Base-by-base conservation (phyloP, 2,329 filamentous ascomycete genomes). In the Hirsutella rhossiliensis region DNA sequence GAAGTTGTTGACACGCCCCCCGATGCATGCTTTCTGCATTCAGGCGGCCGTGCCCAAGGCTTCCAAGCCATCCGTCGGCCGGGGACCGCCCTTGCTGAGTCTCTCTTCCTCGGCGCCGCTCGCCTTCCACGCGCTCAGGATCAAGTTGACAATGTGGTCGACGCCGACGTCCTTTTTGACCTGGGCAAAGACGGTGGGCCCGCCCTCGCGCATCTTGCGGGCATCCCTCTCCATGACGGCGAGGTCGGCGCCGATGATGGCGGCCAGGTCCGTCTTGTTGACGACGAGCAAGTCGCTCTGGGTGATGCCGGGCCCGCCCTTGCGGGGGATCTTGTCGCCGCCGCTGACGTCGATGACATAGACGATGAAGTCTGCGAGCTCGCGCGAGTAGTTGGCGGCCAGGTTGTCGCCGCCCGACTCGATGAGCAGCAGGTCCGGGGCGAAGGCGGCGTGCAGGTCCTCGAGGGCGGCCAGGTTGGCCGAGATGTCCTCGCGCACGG, bases 311-410 rank as follows among this genome's bases (percentile, higher is more conserved):
- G 92, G 92, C 0, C 92, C 92, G 27, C 92, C 92, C 69, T 98
- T 98, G 27, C 92, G 70, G 0, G 92, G 92, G 42, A 98, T 83
- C 75, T 98, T 98, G 65, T 98, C 92, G 12, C 92, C 92, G 19
- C 92, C 92, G 45, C 82, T 85, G 17, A 98, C 92, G 64, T 98
- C 92, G 55, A 98, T 97, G 28, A 98, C 92, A 62, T 98, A 98
- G 66, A 98, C 83, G 65, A 98, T 98, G 62, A 85, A 98, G 64
- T 98, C 92, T 2, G 92, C 92, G 52, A 98, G 72, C 66, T 98
- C 92, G 46, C 92, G 76, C 44, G 79, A 86, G 73, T 98, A 98
- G 71, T 98, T 98, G 4, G 92, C 92, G 0, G 92, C 92, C 1
- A 98, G 76, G 62, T 98, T 98, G 63, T 98, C 92, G 46, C 92